phyloP scores from a whole-genome alignment of 176 grass and related monocot species.

The Oryza australiensis region DNA sequence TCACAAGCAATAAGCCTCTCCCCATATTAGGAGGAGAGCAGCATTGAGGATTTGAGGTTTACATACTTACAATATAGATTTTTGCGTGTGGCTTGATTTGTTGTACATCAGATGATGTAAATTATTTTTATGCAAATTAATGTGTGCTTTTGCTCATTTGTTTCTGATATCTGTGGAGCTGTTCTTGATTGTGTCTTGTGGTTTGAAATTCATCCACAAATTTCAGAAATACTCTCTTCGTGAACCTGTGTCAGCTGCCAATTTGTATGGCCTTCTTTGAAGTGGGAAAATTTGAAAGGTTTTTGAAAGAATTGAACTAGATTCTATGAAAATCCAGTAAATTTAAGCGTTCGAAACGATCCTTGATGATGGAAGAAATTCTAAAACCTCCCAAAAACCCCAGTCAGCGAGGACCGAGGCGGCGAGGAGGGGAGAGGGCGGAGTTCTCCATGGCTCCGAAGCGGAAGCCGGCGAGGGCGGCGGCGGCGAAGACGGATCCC shows the following conservation, averaged over 20 bases:
- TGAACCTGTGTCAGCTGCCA: not conserved
- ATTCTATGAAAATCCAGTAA: too few species aligned
- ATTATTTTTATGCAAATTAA: slow-evolving; percentile 22
- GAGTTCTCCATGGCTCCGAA: slow-evolving; percentile 50
- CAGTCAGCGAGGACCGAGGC: not conserved
- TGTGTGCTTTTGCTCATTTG: slow-evolving; percentile 14
- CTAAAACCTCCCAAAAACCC: slow-evolving; percentile 9
- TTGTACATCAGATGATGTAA: slow-evolving; percentile 38
- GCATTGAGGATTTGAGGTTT: not conserved
- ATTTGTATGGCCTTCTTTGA: too few species aligned
- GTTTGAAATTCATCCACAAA: not conserved
- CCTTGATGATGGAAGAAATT: not conserved
- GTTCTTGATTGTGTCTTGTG: slow-evolving; percentile 1
- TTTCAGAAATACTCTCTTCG: not conserved
- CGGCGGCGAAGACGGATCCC: slow-evolving; percentile 37
- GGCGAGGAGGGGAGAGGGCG: not conserved
- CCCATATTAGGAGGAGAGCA: slow-evolving; percentile 38
- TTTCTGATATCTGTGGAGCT: not conserved
- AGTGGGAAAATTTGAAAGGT: too few species aligned
- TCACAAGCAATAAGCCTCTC: slow-evolving; percentile 40
- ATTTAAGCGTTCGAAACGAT: too few species aligned
- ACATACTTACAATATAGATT: slow-evolving; percentile 19
- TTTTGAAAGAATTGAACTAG: too few species aligned
- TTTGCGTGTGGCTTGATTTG: slow-evolving; percentile 25
- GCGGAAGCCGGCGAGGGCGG: slow-evolving; percentile 34